Conservation (phyloP, 2,329 filamentous ascomycete species). For the Cyphellophora europaea region DNA sequence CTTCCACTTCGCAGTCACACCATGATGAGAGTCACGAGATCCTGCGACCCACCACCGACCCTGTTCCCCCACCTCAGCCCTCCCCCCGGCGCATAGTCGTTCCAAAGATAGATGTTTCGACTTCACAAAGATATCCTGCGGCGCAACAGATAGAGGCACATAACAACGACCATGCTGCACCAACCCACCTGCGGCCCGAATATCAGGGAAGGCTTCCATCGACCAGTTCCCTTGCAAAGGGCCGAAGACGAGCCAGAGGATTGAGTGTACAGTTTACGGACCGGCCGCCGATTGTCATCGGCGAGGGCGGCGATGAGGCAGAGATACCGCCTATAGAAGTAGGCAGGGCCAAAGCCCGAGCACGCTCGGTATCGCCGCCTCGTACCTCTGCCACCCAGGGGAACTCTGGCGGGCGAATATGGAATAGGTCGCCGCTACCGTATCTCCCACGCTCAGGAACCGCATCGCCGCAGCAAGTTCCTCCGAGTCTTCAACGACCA, state of each 20-base stretch:
- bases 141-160: conserved; percentile 13
- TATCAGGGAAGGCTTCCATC: conserved; percentile 15
- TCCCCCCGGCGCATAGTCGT: conserved; percentile 23
- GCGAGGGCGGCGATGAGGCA: conserved; percentile 83
- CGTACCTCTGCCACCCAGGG: neutral
- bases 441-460: neutral
- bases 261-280: conserved; percentile 67
- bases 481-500: neutral
- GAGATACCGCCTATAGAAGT: conserved; percentile 64
- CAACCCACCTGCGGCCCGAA: conserved; percentile 12
- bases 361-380: conserved; percentile 16
- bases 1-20: conserved; percentile 16
- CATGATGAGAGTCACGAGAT: neutral
- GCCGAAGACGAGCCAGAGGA: conserved; percentile 49
- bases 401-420: neutral
- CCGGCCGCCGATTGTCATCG: conserved; percentile 69
- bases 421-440: neutral
- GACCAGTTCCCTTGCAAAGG: conserved; percentile 20
- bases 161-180: conserved; percentile 4
- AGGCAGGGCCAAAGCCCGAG: conserved; percentile 27
- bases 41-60: neutral
- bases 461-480: neutral
- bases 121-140: conserved; percentile 24
- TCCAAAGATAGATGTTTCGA: conserved; percentile 26
- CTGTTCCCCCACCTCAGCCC: conserved; percentile 6